Evolutionary conservation across 2,329 filamentous ascomycete species (phyloP), one percentile per base, ranked within the genome.

Genomic region (Stemphylium beticola): DNA sequence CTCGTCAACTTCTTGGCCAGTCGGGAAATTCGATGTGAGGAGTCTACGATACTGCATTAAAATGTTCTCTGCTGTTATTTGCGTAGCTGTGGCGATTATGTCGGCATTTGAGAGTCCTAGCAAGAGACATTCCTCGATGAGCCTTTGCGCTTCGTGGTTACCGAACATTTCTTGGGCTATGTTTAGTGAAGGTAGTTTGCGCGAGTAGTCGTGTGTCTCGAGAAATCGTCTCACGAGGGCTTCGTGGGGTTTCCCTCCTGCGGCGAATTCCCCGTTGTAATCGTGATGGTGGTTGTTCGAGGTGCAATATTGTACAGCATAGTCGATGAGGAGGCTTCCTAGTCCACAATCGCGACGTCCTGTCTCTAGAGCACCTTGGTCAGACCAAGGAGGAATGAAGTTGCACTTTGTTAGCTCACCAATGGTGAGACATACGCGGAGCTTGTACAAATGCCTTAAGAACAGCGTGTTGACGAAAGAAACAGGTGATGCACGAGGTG

Each of bases 321-420:
- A 83, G 67, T 86, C 83, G 49, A 85, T 85, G 58, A 84, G 79
- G 31, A 79, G 69, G 59, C 84, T 86, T 10, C 83, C 83, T 3
- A 82, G 83, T 12, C 83, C 83, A 3, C 82, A 84, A 61, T 84
- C 80, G 55, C 84, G 82, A 62, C 83, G 81, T 61, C 79, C 80
- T 53, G 75, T 78, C 17, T 69, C 57, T 40, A 75, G 73, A 12
- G 71, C 60, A 55, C 74, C 67, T 26, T 75, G 66, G 17, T 77
- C 65, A 26, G 69, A 69, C 45, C 82, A 77, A 4, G 82, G 79
- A 3, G 82, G 82, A 45, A 86, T 83, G 71, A 86, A 85, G 72
- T 81, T 86, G 20, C 87, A 81, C 60, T 84, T 87, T 26, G 81
- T 82, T 37, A 87, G 85, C 29, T 84, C 83, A 45, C 83, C 83